These are phyloP conservation scores for Paspalum vaginatum DNA, from an alignment of 176 grass and related monocot genomes.

Conservation along the genomic window DNA sequence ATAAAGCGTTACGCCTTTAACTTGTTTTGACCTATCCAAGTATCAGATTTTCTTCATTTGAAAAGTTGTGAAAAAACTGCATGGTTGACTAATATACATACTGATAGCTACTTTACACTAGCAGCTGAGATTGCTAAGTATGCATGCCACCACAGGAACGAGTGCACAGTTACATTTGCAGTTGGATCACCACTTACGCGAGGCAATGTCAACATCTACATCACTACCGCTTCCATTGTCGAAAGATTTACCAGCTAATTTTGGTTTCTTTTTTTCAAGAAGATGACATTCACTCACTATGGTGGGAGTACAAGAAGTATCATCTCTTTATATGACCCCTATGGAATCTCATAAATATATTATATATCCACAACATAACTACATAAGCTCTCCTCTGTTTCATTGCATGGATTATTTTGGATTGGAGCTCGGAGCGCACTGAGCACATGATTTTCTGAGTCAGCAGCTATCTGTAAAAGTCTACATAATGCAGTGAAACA, in stretches of 20 bases:
- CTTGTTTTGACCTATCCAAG: not conserved
- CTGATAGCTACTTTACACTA: not conserved
- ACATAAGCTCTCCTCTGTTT: not conserved
- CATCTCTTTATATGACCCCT: not conserved
- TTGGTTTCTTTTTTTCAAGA: not conserved
- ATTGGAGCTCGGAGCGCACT: no score
- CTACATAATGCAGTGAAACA: not conserved
- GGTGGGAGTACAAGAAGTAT: not conserved
- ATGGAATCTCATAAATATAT: not conserved
- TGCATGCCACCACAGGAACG: not conserved
- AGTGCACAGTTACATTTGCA: not conserved
- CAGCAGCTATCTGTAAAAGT: not conserved
- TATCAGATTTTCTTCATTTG: not conserved
- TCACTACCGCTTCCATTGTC: not conserved
- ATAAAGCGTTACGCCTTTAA: not conserved
- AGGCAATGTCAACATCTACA: not conserved
- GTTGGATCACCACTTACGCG: constrained; percentile 1
- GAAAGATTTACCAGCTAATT: not conserved
- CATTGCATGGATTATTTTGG: not conserved
- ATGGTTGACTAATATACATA: not conserved
- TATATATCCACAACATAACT: not conserved
- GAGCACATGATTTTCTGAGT: not conserved
- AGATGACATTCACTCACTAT: constrained; percentile 2
- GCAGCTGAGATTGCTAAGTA: constrained; percentile 5
- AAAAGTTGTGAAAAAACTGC: not conserved